phyloP scores from a whole-genome alignment of 352 stramenopile genomes.

The Phytophthora uliginosa region DNA sequence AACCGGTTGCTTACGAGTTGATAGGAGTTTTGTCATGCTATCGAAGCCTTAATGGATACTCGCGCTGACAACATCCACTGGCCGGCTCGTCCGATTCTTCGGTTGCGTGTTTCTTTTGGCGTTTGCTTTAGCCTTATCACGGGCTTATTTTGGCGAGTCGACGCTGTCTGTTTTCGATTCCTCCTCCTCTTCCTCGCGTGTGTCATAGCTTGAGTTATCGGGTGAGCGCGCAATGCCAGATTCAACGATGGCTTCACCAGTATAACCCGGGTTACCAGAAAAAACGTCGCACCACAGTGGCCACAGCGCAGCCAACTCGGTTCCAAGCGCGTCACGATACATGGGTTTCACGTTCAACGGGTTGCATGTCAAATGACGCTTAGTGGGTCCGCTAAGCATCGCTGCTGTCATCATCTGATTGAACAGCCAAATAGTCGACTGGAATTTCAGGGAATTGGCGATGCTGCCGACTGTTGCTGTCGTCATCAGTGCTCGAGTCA shows the following conservation, averaged over 20 bases:
- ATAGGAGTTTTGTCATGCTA: neutral
- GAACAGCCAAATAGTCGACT: no score
- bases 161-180: neutral
- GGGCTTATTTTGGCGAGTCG: neutral
- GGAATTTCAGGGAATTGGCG: no score
- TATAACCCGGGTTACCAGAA: neutral
- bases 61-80: neutral
- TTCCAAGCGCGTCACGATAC: neutral
- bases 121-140: neutral
- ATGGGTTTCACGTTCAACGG: neutral
- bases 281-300: neutral
- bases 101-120: neutral
- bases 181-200: neutral
- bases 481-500: no score
- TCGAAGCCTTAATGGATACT: neutral
- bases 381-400: no score
- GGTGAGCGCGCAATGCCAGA: neutral
- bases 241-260: neutral
- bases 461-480: no score
- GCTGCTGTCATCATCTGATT: no score
- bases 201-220: neutral
- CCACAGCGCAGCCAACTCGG: neutral
- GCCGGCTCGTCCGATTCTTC: neutral
- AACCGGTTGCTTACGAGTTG: neutral
- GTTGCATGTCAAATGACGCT: neutral